phyloP scores from a whole-genome alignment of 2,329 filamentous ascomycete genomes.

The Cladophialophora exuberans region DNA sequence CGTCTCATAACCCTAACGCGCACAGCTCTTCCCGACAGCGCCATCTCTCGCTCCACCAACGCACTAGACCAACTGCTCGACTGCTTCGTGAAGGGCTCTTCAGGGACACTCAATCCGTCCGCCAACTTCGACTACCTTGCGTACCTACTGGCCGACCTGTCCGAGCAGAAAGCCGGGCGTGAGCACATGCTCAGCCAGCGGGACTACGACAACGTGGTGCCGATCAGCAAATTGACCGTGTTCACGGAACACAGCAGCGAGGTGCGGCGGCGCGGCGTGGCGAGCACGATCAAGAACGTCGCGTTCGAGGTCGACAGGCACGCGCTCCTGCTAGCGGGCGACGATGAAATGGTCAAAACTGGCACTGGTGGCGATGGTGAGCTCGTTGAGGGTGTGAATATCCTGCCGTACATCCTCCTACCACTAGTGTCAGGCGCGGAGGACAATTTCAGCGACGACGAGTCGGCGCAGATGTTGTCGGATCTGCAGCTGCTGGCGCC shows the following conservation, averaged over 20 bases:
- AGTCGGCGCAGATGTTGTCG: constrained; percentile 81
- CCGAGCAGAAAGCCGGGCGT: constrained; percentile 69
- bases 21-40: constrained; percentile 58
- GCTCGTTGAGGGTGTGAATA: constrained; percentile 54
- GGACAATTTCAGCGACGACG: constrained; percentile 85
- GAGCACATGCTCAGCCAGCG: constrained; percentile 75
- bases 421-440: constrained; percentile 88
- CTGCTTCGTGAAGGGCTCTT: constrained; percentile 90
- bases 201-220: constrained; percentile 80
- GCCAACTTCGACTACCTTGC: constrained; percentile 90
- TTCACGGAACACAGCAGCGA: constrained; percentile 89
- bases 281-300: constrained; percentile 91
- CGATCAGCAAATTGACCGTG: constrained; percentile 86
- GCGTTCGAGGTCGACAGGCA: constrained; percentile 81
- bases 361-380: no score
- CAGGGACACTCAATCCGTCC: constrained; percentile 78
- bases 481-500: constrained; percentile 88
- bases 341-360: constrained; percentile 50
- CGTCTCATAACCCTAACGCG: constrained; percentile 71
- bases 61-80: constrained; percentile 92
- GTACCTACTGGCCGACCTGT: constrained; percentile 91
- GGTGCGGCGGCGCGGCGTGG: constrained; percentile 89
- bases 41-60: constrained; percentile 56
- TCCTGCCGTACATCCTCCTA: constrained; percentile 85
- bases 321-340: constrained; percentile 68